These are phyloP conservation scores for Dothidotthia symphoricarpi DNA, from an alignment of 2,329 filamentous ascomycete species.

Conservation along the genomic window DNA sequence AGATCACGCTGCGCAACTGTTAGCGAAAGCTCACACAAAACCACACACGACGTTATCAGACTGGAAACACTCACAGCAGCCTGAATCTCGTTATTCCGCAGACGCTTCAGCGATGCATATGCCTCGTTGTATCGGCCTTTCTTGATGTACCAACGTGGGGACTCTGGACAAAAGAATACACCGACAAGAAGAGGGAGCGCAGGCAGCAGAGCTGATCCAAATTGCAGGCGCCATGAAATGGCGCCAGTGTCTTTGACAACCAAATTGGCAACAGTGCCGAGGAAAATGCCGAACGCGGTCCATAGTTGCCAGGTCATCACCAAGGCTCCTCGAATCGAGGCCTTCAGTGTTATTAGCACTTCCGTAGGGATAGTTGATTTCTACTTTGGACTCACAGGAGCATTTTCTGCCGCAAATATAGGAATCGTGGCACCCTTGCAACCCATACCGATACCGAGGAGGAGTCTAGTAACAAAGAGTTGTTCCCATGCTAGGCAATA, in stretches of 20 bases:
- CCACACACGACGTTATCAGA: no score
- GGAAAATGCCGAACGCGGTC: constrained; percentile 31
- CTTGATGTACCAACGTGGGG: constrained; percentile 44
- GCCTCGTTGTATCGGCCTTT: constrained; percentile 41
- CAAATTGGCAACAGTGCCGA: constrained; percentile 16
- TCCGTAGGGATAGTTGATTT: background rate
- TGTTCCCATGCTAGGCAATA: constrained; percentile 16
- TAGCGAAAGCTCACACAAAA: no score
- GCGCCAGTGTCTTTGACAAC: constrained; percentile 8
- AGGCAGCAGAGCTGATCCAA: constrained; percentile 24
- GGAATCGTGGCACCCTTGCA: constrained; percentile 42
- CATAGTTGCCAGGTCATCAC: constrained; percentile 52
- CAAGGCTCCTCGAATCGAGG: constrained; percentile 48
- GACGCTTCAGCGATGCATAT: constrained; percentile 33
- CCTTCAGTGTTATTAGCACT: constrained; percentile 5
- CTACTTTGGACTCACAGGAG: constrained; percentile 26
- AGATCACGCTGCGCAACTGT: no score
- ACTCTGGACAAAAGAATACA: constrained; percentile 38
- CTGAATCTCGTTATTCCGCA: constrained; percentile 39
- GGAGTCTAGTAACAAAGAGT: constrained; percentile 19
- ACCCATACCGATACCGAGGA: constrained; percentile 32
- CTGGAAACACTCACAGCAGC: no score
- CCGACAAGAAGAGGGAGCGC: constrained; percentile 17
- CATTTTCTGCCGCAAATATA: constrained; percentile 49
- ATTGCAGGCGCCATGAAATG: constrained; percentile 23